These are phyloP conservation scores for Stephania japonica DNA, from an alignment of 164 flowering plant genomes.

Conservation along the genomic window DNA sequence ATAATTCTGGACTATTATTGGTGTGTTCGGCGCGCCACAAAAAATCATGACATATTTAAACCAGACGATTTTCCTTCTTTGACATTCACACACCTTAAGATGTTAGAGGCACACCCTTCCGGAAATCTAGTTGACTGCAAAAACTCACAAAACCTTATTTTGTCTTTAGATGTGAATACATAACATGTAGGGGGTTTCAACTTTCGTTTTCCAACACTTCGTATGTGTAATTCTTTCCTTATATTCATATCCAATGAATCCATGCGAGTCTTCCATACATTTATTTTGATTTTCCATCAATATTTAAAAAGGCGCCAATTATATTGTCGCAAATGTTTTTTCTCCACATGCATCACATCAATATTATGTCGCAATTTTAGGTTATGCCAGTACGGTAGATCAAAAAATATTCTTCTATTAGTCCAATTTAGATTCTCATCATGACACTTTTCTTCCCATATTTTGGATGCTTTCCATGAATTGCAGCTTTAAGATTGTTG, in stretches of 20 bases:
- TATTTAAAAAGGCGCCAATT: background rate
- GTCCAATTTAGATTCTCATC: background rate
- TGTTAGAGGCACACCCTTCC: background rate
- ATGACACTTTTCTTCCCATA: background rate
- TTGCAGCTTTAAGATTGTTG: background rate
- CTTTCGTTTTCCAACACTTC: background rate
- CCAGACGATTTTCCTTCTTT: background rate
- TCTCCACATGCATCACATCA: background rate
- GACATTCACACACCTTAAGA: background rate
- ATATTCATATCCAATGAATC: background rate
- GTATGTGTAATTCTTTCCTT: background rate
- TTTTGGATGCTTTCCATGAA: background rate
- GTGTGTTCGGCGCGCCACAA: no score
- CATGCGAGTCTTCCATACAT: background rate
- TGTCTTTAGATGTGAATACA: background rate
- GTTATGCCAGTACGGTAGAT: background rate
- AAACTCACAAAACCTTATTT: background rate
- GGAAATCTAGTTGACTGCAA: background rate
- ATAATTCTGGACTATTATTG: no score
- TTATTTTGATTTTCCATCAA: background rate
- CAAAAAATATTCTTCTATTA: background rate
- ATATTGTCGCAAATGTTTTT: background rate
- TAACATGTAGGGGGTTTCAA: no score
- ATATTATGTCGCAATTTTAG: background rate
- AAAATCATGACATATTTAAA: background rate